phyloP scores from a whole-genome alignment of 805 yeast species.

The Yarrowia deformans region DNA sequence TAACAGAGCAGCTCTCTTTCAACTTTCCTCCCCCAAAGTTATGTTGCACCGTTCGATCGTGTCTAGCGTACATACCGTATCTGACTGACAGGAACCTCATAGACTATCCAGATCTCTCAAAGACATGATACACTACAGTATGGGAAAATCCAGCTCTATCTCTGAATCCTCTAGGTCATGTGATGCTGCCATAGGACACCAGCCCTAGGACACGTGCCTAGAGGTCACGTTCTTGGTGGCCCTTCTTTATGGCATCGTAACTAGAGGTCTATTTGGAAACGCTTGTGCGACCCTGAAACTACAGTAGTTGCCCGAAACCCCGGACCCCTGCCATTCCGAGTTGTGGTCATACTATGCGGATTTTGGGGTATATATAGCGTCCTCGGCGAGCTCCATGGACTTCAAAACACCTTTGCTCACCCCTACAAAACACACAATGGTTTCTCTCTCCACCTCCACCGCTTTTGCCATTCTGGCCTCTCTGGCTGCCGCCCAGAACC shows the following conservation, averaged over 20 bases:
- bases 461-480: slow-evolving; percentile 25
- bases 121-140: too few relatives aligned
- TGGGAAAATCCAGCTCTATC: too few relatives aligned
- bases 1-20: background rate
- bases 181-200: too few relatives aligned
- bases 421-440: slow-evolving; percentile 4
- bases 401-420: background rate
- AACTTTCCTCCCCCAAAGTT: background rate
- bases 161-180: too few relatives aligned
- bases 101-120: too few relatives aligned
- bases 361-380: background rate
- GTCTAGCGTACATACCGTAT: too few relatives aligned
- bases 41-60: too few relatives aligned
- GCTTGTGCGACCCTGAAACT: background rate
- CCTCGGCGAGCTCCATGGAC: background rate
- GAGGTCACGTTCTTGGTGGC: too few relatives aligned
- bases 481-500: slow-evolving; percentile 39
- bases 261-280: background rate
- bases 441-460: slow-evolving; percentile 17
- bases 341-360: background rate
- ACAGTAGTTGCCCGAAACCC: slow-evolving; percentile 1
- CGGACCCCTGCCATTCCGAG: background rate
- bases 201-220: too few relatives aligned
- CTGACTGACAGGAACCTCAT: too few relatives aligned
- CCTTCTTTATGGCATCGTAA: too few relatives aligned